Percentiles rank a stretch among this genome's conserved stretches.
These are phyloP conservation scores for Aspergillus sp. DNA, from an alignment of 2,329 filamentous ascomycete species.

Conservation along the genomic window DNA sequence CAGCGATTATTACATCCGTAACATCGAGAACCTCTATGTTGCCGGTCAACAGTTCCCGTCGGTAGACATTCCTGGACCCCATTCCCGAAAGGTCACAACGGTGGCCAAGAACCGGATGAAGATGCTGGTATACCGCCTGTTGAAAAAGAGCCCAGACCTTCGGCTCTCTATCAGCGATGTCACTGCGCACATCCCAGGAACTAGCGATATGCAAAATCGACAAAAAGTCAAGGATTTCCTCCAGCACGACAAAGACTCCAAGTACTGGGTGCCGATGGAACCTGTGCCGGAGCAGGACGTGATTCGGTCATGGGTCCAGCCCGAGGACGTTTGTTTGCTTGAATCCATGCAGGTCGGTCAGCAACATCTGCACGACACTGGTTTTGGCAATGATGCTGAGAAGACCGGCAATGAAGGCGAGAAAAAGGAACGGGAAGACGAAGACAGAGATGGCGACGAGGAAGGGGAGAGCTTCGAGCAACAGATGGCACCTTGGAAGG, in stretches of 20 bases:
- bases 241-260: constrained; percentile 81
- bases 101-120: constrained; percentile 96
- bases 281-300: constrained; percentile 76
- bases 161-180: constrained; percentile 78
- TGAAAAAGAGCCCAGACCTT: constrained; percentile 71
- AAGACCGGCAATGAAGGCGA: constrained; percentile 49
- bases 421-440: constrained; percentile 22
- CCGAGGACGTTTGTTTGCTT: constrained; percentile 90
- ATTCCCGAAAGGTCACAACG: constrained; percentile 92
- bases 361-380: constrained; percentile 86
- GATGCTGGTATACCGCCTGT: constrained; percentile 90
- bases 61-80: constrained; percentile 87
- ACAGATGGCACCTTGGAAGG: constrained; percentile 93
- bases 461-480: constrained; percentile 78
- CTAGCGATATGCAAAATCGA: constrained; percentile 90
- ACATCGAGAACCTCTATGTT: constrained; percentile 85
- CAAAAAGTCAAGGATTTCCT: constrained; percentile 98
- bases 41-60: constrained; percentile 93
- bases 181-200: constrained; percentile 87
- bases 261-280: constrained; percentile 83
- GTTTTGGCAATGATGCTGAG: constrained; percentile 71
- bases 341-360: constrained; percentile 97
- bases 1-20: constrained; percentile 78
- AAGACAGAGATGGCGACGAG: constrained; percentile 64
- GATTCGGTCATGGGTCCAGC: constrained; percentile 85